Percentiles rank a stretch among this genome's conserved stretches.
Conservation (phyloP, 2,329 filamentous ascomycete genomes). For the Sporothrix mexicana region DNA sequence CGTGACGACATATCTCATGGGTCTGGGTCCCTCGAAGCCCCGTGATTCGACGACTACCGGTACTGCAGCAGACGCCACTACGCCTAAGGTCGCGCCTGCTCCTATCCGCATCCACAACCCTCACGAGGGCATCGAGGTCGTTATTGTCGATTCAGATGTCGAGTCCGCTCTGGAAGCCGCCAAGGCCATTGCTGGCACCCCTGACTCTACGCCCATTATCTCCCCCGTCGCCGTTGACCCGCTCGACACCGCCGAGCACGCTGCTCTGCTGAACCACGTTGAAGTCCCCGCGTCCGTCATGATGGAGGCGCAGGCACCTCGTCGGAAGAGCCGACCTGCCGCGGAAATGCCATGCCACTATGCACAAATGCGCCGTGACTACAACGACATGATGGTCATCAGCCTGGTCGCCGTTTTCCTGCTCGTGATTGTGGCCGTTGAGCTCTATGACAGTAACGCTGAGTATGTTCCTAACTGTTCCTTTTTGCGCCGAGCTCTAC, state of each 20-base stretch:
- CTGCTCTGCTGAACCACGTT: not conserved
- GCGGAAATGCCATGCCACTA: constrained; percentile 38
- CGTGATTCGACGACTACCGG: not conserved
- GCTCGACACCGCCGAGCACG: constrained; percentile 7
- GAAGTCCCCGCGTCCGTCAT: constrained; percentile 27
- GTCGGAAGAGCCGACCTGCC: not conserved
- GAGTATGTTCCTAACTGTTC: constrained; percentile 37
- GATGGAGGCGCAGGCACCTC: constrained; percentile 31
- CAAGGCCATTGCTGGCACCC: constrained; percentile 21
- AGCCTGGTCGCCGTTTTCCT: constrained; percentile 43
- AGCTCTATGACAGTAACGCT: constrained; percentile 39
- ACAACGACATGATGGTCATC: constrained; percentile 44
- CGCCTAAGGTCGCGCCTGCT: not conserved
- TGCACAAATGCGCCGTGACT: constrained; percentile 37
- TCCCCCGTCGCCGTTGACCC: constrained; percentile 21
- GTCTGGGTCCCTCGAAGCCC: constrained; percentile 23
- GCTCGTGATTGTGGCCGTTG: constrained; percentile 42
- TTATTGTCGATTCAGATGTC: constrained; percentile 22
- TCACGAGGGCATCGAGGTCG: constrained; percentile 26
- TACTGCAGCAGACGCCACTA: not conserved
- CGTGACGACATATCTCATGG: constrained; percentile 38
- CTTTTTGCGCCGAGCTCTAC: not conserved
- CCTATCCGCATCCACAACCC: constrained; percentile 19
- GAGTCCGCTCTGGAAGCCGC: constrained; percentile 21
- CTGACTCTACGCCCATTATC: not conserved